These are phyloP conservation scores for Monosporozyma servazzii DNA, from an alignment of 805 yeast genomes.

Conservation along the genomic window DNA sequence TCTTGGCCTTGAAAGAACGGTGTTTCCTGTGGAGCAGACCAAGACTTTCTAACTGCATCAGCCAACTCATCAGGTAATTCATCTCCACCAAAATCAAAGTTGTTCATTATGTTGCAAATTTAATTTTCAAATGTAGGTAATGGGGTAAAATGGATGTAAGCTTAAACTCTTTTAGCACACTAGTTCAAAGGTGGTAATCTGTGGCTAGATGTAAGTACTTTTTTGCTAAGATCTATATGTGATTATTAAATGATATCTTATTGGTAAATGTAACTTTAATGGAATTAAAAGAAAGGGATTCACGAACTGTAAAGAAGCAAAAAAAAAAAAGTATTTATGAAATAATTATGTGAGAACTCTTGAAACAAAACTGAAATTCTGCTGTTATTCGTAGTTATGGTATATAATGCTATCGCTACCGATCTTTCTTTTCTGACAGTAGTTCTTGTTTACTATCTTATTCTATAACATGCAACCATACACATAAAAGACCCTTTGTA, in stretches of 20 bases:
- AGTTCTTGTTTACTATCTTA: not conserved
- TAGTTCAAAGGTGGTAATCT: too few relatives aligned
- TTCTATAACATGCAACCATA: too few relatives aligned
- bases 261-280: not conserved
- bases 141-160: not conserved
- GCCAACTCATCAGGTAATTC: constrained; percentile 21
- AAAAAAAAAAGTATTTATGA: not conserved
- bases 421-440: not conserved
- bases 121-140: not conserved
- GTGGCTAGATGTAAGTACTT: too few relatives aligned
- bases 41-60: constrained; percentile 26
- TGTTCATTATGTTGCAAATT: not conserved
- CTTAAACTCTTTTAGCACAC: not conserved
- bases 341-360: not conserved
- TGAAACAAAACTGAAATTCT: not conserved
- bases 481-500: not conserved
- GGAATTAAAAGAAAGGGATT: not conserved
- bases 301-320: not conserved
- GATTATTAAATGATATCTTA: too few relatives aligned
- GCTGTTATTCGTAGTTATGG: not conserved
- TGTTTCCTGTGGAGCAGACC: constrained; percentile 17
- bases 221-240: too few relatives aligned
- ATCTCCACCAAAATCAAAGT: constrained; percentile 5
- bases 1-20: not conserved
- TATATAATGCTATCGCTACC: not conserved